Base-by-base conservation (phyloP, 179 eudicot genomes). In the Patellifolia procumbens region DNA sequence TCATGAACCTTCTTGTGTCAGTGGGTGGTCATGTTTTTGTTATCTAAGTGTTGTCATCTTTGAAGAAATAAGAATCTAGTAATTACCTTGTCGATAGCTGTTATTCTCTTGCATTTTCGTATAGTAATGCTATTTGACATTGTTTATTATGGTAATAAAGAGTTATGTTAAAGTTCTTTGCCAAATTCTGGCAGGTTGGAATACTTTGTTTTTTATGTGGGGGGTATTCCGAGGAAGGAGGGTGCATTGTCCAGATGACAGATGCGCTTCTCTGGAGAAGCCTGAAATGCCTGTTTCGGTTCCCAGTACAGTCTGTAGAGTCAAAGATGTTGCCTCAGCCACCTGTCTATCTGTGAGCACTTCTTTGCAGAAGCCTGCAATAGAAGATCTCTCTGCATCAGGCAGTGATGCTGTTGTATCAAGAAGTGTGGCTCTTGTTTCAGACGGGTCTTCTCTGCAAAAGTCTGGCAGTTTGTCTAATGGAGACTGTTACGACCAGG, bases 171-270 rank as follows among this genome's bases (percentile, higher is more conserved):
- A 29, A 69, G 11, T 43, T 43, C 55, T 63, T 37, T 61, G 12
- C n/a, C 45, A 34, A 28, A 78, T 32, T 79, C 26, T 73, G 55
- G 76, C 89, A 94, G 98, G 97, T 82, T 94, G 98, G 98, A 94
- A 94, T 86, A 86, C 75, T 81, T 52, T 94, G 68, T 88, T 83
- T 81, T 94, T 88, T 78, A 85, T 94, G 62, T 94, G 98, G 98
- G 98, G 94, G 52, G 95, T 94, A 37, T 89, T 94, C 68, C 86
- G 91, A 81, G 92, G 86, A 68, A 88, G 87, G 86, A 90, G 72
- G 63, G 75, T 48, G 56, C 78, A 52, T 78, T 66, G 78, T 80
- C 66, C 78, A 82, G 90, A 81, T 73, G 77, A 76, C 46, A 69
- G 60, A 70, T 42, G 81, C 63, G 76, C 73, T 48, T 81, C 85